phyloP scores from a whole-genome alignment of 1,284 basidiomycete genomes.

The Moniliophthora roreri region DNA sequence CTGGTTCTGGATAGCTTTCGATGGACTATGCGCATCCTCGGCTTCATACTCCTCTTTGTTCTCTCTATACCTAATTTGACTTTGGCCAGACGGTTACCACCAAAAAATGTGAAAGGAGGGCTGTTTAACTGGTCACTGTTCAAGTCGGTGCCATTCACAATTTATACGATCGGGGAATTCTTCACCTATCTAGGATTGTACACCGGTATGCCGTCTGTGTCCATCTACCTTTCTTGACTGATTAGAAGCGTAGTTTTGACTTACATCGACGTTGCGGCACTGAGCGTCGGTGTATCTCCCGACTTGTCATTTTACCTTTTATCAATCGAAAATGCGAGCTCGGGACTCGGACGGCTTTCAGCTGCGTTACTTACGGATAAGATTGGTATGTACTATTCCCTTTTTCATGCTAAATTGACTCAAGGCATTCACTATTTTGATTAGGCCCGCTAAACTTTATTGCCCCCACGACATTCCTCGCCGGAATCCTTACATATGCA shows the following conservation, averaged over 20 bases:
- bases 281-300: slow-evolving; percentile 32
- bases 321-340: slow-evolving; percentile 41
- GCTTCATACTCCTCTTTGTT: slow-evolving; percentile 36
- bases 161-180: slow-evolving; percentile 33
- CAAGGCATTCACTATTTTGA: neutral
- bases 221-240: too few species aligned
- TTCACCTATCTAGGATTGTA: slow-evolving; percentile 50
- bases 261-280: slow-evolving; percentile 45
- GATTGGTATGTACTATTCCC: slow-evolving; percentile 26
- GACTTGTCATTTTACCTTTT: slow-evolving; percentile 45
- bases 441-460: slow-evolving; percentile 44
- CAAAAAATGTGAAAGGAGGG: slow-evolving; percentile 33
- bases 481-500: slow-evolving; percentile 38
- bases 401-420: neutral
- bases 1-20: slow-evolving; percentile 30
- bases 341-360: slow-evolving; percentile 37
- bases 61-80: slow-evolving; percentile 36
- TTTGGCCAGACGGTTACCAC: slow-evolving; percentile 39
- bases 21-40: slow-evolving; percentile 48
- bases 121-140: slow-evolving; percentile 38
- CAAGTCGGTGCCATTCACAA: slow-evolving; percentile 31
- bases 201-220: slow-evolving; percentile 35
- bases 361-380: slow-evolving; percentile 38
- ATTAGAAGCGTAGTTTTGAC: slow-evolving; percentile 42
- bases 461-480: slow-evolving; percentile 36